Evolutionary conservation across 768 basidiomycete genomes (phyloP).

Genomic region (Amanita pseudoporphyria): DNA sequence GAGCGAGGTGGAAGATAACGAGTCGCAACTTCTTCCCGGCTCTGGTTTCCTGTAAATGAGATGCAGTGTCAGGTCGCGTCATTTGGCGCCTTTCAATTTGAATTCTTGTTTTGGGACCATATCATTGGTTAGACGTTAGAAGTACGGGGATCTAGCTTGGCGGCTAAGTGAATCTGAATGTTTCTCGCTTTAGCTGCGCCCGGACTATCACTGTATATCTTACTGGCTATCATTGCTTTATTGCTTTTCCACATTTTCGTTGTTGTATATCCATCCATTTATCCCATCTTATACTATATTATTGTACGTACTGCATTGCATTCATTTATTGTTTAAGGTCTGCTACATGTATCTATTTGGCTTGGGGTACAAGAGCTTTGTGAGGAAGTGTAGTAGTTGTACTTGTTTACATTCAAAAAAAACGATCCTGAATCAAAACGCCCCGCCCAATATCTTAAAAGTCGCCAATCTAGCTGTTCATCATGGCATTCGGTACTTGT

Average conservation of each 20-base stretch:
- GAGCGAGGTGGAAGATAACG: constrained; percentile 17
- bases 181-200: background rate
- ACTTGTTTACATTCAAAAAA: constrained; percentile 1
- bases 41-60: constrained; percentile 23
- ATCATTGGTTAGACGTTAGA: background rate
- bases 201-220: background rate
- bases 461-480: background rate
- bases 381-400: too few relatives aligned
- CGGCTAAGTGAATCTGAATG: background rate
- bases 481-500: constrained; percentile 1
- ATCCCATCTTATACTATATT: background rate
- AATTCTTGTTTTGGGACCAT: background rate
- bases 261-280: background rate
- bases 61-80: too few relatives aligned
- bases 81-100: background rate
- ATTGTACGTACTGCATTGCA: too few relatives aligned
- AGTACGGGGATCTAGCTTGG: background rate
- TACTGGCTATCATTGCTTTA: background rate
- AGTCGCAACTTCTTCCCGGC: constrained; percentile 28
- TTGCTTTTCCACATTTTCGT: background rate
- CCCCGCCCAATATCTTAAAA: background rate
- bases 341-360: too few relatives aligned
- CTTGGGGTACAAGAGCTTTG: too few relatives aligned
- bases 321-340: too few relatives aligned
- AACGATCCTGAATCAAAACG: background rate